phyloP scores from a whole-genome alignment of 2,329 filamentous ascomycete genomes.

The Gaeumannomyces tritici region DNA sequence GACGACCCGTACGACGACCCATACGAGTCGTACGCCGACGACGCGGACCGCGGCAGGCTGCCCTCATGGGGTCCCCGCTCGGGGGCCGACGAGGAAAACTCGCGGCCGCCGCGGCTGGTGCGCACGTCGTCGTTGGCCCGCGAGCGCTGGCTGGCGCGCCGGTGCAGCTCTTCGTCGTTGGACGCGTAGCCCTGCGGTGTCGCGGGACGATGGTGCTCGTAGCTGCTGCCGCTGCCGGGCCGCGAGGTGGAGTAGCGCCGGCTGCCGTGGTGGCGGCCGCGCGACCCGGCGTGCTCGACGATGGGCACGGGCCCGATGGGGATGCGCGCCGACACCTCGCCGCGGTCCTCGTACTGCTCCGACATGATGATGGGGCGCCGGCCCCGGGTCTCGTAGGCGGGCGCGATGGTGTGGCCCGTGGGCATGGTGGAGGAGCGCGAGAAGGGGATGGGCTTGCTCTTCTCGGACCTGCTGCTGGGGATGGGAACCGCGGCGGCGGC shows the following conservation, averaged over 20 bases:
- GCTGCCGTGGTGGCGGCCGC: conserved; percentile 1
- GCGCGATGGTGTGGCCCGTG: conserved; percentile 11
- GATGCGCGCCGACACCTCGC: conserved; percentile 5
- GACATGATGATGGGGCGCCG: conserved; percentile 13
- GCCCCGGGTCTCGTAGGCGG: conserved; percentile 10
- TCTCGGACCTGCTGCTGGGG: not conserved
- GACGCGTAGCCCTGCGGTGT: conserved; percentile 11
- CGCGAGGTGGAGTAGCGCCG: conserved; percentile 1
- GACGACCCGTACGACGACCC: conserved; percentile 6
- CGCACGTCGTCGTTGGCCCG: conserved; percentile 4
- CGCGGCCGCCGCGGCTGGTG: conserved; percentile 8
- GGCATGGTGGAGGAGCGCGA: conserved; percentile 16
- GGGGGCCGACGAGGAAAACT: conserved; percentile 12
- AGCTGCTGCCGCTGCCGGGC: no score
- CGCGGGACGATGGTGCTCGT: not conserved
- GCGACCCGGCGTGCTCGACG: conserved; percentile 8
- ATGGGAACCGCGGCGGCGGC: not conserved
- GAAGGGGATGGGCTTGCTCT: conserved; percentile 12
- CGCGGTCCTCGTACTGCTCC: conserved; percentile 5
- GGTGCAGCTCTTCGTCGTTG: conserved; percentile 12
- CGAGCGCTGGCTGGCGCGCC: conserved; percentile 10
- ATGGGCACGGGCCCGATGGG: conserved; percentile 8
- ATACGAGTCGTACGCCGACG: not conserved
- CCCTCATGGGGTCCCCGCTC: conserved; percentile 8
- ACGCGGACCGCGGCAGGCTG: not conserved